Percentiles rank a stretch among this genome's conserved stretches.
These are phyloP conservation scores for Bertia moriformis DNA, from an alignment of 2,329 filamentous ascomycete species.

Conservation along the genomic window DNA sequence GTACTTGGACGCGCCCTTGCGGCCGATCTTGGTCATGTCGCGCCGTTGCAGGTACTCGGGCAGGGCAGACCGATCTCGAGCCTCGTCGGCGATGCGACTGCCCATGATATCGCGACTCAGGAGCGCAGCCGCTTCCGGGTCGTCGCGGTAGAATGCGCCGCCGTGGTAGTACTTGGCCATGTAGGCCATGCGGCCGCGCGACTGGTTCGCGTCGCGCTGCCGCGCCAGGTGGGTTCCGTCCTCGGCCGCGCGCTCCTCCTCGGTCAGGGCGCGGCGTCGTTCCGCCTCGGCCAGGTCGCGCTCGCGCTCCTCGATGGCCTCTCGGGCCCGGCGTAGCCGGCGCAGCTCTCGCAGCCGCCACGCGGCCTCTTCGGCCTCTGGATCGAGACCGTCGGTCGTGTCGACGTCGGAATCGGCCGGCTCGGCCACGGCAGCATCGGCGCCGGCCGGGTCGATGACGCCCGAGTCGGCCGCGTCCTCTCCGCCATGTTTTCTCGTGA, in stretches of 20 bases:
- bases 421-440: conserved; percentile 47
- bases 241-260: conserved; percentile 73
- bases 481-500: no score
- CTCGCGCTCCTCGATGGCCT: conserved; percentile 71
- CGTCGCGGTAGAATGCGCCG: conserved; percentile 85
- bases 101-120: conserved; percentile 78
- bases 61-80: conserved; percentile 65
- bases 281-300: conserved; percentile 79
- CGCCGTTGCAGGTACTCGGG: conserved; percentile 85
- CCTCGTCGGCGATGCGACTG: conserved; percentile 66
- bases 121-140: conserved; percentile 62
- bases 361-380: conserved; percentile 74
- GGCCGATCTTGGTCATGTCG: conserved; percentile 85
- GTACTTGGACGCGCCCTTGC: conserved; percentile 82
- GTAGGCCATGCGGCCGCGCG: conserved; percentile 67
- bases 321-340: conserved; percentile 73
- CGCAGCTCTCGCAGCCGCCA: conserved; percentile 89
- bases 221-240: conserved; percentile 63
- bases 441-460: no score
- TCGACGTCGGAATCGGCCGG: conserved; percentile 67
- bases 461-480: conserved; percentile 40
- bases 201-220: conserved; percentile 68
- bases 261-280: conserved; percentile 69
- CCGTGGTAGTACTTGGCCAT: conserved; percentile 97
- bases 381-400: conserved; percentile 75